Percentiles rank a stretch among this genome's conserved stretches.
These are phyloP conservation scores for Hortiboletus flavorubellus DNA, from an alignment of 768 basidiomycete species.

Conservation along the genomic window DNA sequence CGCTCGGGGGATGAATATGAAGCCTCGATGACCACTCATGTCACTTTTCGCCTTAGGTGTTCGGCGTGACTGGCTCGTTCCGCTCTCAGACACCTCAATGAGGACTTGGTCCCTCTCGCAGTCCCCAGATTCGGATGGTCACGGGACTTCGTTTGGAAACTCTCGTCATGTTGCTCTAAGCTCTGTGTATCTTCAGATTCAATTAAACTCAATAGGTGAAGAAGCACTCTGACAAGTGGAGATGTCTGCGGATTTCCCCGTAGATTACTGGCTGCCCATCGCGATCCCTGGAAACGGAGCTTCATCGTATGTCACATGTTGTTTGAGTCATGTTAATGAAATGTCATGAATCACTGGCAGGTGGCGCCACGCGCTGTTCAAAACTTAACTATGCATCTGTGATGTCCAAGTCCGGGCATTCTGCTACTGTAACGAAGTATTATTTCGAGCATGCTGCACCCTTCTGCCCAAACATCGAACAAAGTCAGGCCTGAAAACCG, in stretches of 20 bases:
- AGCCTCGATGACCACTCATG: slow-evolving; percentile 53
- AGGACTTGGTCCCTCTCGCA: neutral
- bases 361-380: neutral
- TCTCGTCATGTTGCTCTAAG: too few species aligned
- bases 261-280: too few species aligned
- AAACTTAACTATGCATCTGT: neutral
- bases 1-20: slow-evolving; percentile 46
- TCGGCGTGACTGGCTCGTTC: slow-evolving; percentile 57
- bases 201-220: slow-evolving; percentile 1
- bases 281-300: neutral
- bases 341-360: neutral
- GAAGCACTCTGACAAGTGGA: neutral
- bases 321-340: neutral
- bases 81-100: slow-evolving; percentile 48
- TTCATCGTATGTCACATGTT: neutral
- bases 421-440: too few species aligned
- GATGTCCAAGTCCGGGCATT: too few species aligned
- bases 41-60: neutral
- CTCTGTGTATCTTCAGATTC: neutral
- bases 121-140: neutral
- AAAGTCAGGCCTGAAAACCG: neutral
- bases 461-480: neutral
- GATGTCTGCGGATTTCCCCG: neutral
- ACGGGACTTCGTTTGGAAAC: slow-evolving; percentile 6
- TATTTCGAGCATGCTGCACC: neutral